Evolutionary conservation across 2,329 filamentous ascomycete species (phyloP).

Genomic region (Rutstroemia sp.): DNA sequence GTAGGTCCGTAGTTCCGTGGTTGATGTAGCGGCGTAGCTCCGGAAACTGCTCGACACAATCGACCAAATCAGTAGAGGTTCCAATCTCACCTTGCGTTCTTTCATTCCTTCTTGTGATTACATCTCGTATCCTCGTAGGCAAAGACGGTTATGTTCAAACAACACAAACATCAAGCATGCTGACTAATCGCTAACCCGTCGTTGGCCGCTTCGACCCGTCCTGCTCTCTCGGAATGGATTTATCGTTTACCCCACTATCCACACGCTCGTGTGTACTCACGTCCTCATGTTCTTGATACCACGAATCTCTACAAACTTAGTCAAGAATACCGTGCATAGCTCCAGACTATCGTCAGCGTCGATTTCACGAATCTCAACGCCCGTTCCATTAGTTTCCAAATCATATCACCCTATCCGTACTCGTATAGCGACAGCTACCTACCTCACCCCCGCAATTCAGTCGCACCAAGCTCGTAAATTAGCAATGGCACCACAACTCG

Average conservation of each 20-base stretch:
- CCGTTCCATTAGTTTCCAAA: neutral
- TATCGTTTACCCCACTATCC: neutral
- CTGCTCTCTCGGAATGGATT: neutral
- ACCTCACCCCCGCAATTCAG: slow-evolving; percentile 23
- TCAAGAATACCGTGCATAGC: neutral
- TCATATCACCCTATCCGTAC: neutral
- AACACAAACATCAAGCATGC: neutral
- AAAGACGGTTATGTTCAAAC: neutral
- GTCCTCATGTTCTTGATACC: slow-evolving; percentile 7
- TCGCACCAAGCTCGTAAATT: slow-evolving; percentile 47
- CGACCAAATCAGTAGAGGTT: too few relatives aligned
- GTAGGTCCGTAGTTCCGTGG: too few relatives aligned
- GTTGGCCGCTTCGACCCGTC: neutral
- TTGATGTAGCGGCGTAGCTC: too few relatives aligned
- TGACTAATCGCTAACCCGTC: neutral
- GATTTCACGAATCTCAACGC: neutral
- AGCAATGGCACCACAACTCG: slow-evolving; percentile 85
- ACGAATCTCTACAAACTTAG: slow-evolving; percentile 5
- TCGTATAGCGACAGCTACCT: slow-evolving; percentile 8
- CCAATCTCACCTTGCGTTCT: too few relatives aligned
- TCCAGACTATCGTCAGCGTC: neutral
- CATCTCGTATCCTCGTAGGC: neutral
- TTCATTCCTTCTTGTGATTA: neutral
- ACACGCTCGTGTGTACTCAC: neutral
- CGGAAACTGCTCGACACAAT: too few relatives aligned